Conservation (phyloP, 2,329 filamentous ascomycete genomes). For the Colletotrichum truncatum region DNA sequence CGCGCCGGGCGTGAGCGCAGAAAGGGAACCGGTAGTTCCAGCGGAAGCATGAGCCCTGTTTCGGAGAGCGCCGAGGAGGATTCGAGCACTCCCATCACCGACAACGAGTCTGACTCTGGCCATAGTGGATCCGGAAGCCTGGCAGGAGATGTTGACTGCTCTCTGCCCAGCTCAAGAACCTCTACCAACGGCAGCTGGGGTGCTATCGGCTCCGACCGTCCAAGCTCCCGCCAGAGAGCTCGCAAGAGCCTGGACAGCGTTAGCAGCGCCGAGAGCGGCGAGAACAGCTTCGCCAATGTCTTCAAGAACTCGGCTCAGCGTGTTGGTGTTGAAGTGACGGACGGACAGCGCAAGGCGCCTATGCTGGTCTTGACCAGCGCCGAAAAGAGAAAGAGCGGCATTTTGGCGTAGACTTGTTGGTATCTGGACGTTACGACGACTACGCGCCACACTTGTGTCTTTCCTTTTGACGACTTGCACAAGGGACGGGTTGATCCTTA, state of each 20-base stretch:
- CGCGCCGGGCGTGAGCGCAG: constrained; percentile 89
- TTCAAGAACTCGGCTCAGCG: constrained; percentile 68
- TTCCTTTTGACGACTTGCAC: constrained; percentile 31
- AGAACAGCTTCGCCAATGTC: constrained; percentile 71
- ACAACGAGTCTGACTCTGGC: constrained; percentile 78
- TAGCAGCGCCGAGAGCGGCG: constrained; percentile 65
- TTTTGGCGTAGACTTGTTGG: constrained; percentile 27
- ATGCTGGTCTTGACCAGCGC: constrained; percentile 88
- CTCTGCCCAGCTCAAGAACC: constrained; percentile 78
- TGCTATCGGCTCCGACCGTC: constrained; percentile 88
- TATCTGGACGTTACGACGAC: constrained; percentile 29
- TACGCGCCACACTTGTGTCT: constrained; percentile 31
- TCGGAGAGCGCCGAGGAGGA: constrained; percentile 77
- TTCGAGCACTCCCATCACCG: constrained; percentile 73
- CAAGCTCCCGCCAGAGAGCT: constrained; percentile 74
- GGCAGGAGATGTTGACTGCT: constrained; percentile 75
- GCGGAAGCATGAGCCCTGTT: constrained; percentile 86
- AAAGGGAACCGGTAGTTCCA: constrained; percentile 75
- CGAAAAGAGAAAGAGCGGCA: constrained; percentile 84
- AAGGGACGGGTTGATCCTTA: constrained; percentile 30
- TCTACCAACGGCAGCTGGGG: constrained; percentile 77
- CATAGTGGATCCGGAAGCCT: constrained; percentile 82
- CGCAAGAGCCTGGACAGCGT: constrained; percentile 72
- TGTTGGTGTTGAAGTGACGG: constrained; percentile 62
- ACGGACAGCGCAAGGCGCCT: constrained; percentile 80